Percentiles rank a stretch among this genome's conserved stretches.
phyloP scores from a whole-genome alignment of 75 land plant genomes.

The Larix kaempferi region DNA sequence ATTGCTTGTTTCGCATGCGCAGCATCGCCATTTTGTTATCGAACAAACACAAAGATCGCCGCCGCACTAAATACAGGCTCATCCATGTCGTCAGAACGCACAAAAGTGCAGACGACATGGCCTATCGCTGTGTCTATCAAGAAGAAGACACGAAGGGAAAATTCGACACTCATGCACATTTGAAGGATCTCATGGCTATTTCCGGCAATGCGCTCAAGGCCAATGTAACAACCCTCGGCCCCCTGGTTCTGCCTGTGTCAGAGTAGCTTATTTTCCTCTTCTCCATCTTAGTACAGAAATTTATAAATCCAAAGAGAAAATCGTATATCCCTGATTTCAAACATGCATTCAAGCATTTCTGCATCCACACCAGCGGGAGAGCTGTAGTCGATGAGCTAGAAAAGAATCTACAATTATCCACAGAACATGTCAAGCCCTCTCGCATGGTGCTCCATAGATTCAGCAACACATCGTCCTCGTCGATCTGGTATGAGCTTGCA shows the following conservation, averaged over 20 bases:
- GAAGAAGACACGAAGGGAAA: slow-evolving; percentile 33
- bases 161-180: slow-evolving; percentile 34
- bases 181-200: slow-evolving; percentile 50
- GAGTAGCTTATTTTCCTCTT: no score
- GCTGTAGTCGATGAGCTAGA: no score
- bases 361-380: slow-evolving; percentile 54
- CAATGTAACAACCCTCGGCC: slow-evolving; percentile 44
- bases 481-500: no score
- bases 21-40: slow-evolving; percentile 43
- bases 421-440: no score
- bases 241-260: no score
- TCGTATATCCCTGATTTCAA: no score
- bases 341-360: slow-evolving; percentile 36
- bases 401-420: no score
- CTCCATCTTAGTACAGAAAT: no score
- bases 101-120: slow-evolving; percentile 43
- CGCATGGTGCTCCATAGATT: no score
- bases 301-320: no score
- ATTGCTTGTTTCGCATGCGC: slow-evolving; percentile 50
- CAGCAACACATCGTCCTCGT: no score
- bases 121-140: slow-evolving; percentile 35
- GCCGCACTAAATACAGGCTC: slow-evolving; percentile 42
- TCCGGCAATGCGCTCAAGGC: slow-evolving; percentile 43
- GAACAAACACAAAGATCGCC: slow-evolving; percentile 21
- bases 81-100: slow-evolving; percentile 40